A percentile compares a stretch with the other conserved stretches of the same genome.
Conservation (phyloP, 2,329 filamentous ascomycete species). For the Aspergillus versicolor region DNA sequence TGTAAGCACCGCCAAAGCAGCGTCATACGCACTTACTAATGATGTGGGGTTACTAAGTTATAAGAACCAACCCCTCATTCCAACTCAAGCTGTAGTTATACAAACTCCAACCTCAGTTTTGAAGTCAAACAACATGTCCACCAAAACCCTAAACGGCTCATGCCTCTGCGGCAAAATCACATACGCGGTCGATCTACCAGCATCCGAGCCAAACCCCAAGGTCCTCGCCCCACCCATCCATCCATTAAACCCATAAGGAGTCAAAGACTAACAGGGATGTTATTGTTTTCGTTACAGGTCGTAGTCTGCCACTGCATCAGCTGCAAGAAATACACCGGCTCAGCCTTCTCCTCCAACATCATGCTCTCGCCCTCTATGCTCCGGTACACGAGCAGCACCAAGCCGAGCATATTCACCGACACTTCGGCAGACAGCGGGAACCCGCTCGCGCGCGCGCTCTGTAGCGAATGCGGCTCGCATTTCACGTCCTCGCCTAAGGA, state of each 20-base stretch:
- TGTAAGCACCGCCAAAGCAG: too few species aligned
- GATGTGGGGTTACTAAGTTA: too few species aligned
- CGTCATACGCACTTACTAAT: too few species aligned
- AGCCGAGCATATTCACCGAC: slow-evolving; percentile 21
- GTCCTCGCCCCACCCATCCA: slow-evolving; percentile 2
- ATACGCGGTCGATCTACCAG: slow-evolving; percentile 17
- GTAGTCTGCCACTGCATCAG: slow-evolving; percentile 25
- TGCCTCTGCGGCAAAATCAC: slow-evolving; percentile 13
- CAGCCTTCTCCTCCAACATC: slow-evolving; percentile 26
- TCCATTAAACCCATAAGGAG: too few species aligned
- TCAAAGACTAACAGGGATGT: not conserved
- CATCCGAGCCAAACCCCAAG: slow-evolving; percentile 18
- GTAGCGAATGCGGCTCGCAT: slow-evolving; percentile 23
- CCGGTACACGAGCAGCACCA: slow-evolving; percentile 17
- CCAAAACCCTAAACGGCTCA: slow-evolving; percentile 9
- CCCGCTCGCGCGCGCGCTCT: slow-evolving; percentile 19
- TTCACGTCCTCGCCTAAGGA: slow-evolving; percentile 17
- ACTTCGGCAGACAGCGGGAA: slow-evolving; percentile 11
- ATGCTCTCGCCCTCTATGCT: slow-evolving; percentile 15
- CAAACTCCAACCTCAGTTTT: not conserved
- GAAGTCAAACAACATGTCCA: slow-evolving; percentile 12
- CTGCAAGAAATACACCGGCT: slow-evolving; percentile 28
- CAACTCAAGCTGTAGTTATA: not conserved
- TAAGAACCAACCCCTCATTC: not conserved
- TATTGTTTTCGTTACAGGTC: slow-evolving; percentile 7